Evolutionary conservation across 768 basidiomycete genomes (phyloP).

Genomic region (Cytidiella melzeri): DNA sequence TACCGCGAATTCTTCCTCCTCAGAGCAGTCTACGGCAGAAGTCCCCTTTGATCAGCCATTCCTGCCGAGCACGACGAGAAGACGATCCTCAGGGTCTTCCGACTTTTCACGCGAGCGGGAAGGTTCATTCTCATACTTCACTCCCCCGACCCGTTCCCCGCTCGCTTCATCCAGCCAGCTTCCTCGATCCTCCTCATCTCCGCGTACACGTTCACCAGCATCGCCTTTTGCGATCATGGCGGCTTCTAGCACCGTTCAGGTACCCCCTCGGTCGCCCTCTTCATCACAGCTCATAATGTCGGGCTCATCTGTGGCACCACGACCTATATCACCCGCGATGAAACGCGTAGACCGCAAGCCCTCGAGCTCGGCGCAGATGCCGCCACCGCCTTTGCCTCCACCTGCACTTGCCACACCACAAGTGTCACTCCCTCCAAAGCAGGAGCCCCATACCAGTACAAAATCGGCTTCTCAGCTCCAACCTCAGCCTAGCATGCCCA

Average conservation of each 20-base stretch:
- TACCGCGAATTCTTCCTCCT: conserved; percentile 4
- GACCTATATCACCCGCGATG: conserved; percentile 5
- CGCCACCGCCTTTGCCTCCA: conserved; percentile 9
- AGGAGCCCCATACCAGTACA: conserved; percentile 15
- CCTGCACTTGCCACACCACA: not conserved
- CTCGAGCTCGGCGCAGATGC: conserved; percentile 6
- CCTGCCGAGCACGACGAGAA: not conserved
- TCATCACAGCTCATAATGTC: conserved; percentile 9
- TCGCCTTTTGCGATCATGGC: not conserved
- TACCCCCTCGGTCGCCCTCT: not conserved
- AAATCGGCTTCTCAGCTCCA: conserved; percentile 6
- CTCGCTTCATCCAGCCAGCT: conserved; percentile 3
- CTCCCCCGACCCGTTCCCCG: conserved; percentile 9
- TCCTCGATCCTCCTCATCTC: not conserved
- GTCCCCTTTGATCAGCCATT: not conserved
- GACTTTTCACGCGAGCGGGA: conserved; percentile 7
- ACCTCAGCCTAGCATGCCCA: conserved; percentile 11
- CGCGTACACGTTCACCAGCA: not conserved
- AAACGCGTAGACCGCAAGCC: conserved; percentile 3
- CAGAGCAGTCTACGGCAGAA: not conserved
- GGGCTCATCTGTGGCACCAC: conserved; percentile 4
- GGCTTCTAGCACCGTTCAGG: not conserved
- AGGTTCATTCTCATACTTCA: conserved; percentile 1
- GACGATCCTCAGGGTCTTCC: conserved; percentile 9
- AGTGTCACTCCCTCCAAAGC: conserved; percentile 5